Conservation (phyloP, 1,284 basidiomycete species). For the Malassezia globosa region DNA sequence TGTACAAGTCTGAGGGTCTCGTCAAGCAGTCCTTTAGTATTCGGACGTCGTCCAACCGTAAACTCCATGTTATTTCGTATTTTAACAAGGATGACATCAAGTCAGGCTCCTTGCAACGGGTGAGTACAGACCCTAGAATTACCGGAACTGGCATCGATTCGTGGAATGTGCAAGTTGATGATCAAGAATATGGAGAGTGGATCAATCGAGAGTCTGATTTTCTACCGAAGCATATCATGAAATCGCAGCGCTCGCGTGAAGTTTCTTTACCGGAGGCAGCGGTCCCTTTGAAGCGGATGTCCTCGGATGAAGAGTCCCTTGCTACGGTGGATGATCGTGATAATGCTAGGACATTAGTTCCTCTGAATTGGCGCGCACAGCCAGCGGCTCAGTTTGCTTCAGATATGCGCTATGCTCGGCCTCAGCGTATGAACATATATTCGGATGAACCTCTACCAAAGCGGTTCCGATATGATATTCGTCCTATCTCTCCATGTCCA, state of each 20-base stretch:
- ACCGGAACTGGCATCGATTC: constrained; percentile 20
- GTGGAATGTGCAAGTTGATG: constrained; percentile 22
- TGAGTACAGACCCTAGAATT: constrained; percentile 43
- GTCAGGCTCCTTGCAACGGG: constrained; percentile 30
- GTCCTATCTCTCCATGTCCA: too few relatives aligned
- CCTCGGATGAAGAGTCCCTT: not conserved
- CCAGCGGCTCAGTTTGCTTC: too few relatives aligned
- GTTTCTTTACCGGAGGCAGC: not conserved
- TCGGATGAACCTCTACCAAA: too few relatives aligned
- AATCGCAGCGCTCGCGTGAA: not conserved
- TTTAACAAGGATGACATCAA: constrained; percentile 42
- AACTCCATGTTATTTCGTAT: constrained; percentile 45
- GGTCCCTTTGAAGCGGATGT: not conserved
- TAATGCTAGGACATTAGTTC: too few relatives aligned
- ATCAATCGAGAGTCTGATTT: constrained; percentile 5
- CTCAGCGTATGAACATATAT: not conserved
- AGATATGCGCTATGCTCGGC: not conserved
- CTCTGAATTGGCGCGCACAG: too few relatives aligned
- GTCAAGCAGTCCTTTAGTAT: constrained; percentile 47
- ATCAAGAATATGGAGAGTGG: constrained; percentile 18
- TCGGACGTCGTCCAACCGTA: constrained; percentile 42
- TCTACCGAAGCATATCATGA: constrained; percentile 1
- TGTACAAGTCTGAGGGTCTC: constrained; percentile 46
- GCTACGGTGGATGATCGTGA: not conserved
- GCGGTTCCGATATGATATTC: too few relatives aligned